Conservation (phyloP, 768 basidiomycete genomes). For the Auricularia auricula-judae region DNA sequence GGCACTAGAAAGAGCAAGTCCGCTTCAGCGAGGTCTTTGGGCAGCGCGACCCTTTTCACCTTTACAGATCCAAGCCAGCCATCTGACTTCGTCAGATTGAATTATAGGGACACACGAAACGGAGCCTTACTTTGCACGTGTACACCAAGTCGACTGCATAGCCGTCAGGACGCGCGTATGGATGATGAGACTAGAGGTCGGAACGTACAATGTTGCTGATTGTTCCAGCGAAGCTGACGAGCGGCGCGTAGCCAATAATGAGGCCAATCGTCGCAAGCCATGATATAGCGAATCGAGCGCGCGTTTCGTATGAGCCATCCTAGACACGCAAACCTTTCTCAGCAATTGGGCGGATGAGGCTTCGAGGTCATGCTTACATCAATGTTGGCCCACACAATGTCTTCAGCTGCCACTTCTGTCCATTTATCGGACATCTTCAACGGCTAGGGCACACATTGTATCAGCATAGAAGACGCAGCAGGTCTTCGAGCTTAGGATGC, state of each 20-base stretch:
- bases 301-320: constrained; percentile 37
- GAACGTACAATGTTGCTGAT: constrained; percentile 39
- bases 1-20: constrained; percentile 6
- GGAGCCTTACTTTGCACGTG: too few relatives aligned
- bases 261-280: constrained; percentile 49
- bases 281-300: constrained; percentile 40
- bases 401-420: constrained; percentile 43
- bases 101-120: neutral
- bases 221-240: constrained; percentile 54
- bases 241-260: constrained; percentile 54
- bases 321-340: neutral
- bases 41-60: too few relatives aligned
- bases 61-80: constrained; percentile 47
- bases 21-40: too few relatives aligned
- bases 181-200: neutral
- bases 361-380: constrained; percentile 27
- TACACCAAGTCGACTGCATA: too few relatives aligned
- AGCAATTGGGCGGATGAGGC: too few relatives aligned
- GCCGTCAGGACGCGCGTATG: neutral
- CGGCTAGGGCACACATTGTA: constrained; percentile 19
- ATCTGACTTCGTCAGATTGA: constrained; percentile 20
- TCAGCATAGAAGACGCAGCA: too few relatives aligned
- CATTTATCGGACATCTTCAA: constrained; percentile 48
- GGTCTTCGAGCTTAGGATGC: too few relatives aligned
- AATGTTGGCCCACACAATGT: constrained; percentile 49